Evolutionary conservation across 1,284 basidiomycete genomes (phyloP), one percentile per base, ranked within the genome.

Genomic region (Cystobasidiaceae sp.): DNA sequence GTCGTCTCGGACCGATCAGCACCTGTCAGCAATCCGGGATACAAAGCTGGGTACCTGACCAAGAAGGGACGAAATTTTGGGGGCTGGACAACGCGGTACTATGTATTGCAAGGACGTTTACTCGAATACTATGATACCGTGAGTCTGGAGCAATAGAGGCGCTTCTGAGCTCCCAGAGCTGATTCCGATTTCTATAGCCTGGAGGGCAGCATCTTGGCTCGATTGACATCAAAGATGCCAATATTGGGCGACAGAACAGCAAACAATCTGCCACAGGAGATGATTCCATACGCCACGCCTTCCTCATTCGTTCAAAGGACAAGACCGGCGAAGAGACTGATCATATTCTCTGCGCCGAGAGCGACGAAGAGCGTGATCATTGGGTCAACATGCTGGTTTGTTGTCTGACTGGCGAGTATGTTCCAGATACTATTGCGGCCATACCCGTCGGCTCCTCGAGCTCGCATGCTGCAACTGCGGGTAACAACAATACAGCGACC

Each of bases 1-100:
- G 83, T 93, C 63, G 84, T 84, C 68, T 34, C 86, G 86, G 15
- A 87, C 88, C 44, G 83, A 15, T 33, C 85, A 75, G 86, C 89
- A 74, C 83, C 82, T 3, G n/a, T 68, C 13, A 68, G 62, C 8
- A 73, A 74, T 51, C 72, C 72, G 2, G 60, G 48, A n/a, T 86
- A 89, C 80, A 96, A 92, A 78, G 93, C 93, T 78, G 94, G 94
- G 21, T 97, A 94, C 77, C 80, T 97, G 49, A 97, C 94, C 28
- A 97, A 97, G 78, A 85, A 93, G 70, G 93, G 93, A 21, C 92
- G 96, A 79, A 96, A 92, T 74, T 93, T 97, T 77, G 93, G 93
- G 57, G 90, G 82, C 65, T 79, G 93, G 93, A 93, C 93, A 75
- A 92, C 91, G 32, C 83, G 94, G 46, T 97, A 87, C 77, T 97